Conservation (phyloP, 306 rosid species). For the Mimosa bimucronata region DNA sequence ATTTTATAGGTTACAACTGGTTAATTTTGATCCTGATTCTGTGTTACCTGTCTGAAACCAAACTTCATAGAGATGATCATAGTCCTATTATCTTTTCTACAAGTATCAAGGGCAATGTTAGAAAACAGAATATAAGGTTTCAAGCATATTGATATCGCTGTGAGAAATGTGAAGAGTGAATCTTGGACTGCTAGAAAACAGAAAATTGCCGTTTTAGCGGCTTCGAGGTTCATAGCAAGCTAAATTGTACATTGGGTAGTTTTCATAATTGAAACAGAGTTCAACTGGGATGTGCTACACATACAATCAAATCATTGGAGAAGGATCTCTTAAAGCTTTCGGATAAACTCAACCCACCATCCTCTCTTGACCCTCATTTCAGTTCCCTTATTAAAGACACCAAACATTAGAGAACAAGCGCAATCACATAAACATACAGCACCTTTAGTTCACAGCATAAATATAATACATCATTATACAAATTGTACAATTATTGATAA, state of each 20-base stretch:
- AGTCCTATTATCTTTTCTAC: neutral
- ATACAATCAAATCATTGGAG: neutral
- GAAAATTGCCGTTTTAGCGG: neutral
- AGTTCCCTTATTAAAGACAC: neutral
- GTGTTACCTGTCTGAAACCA: neutral
- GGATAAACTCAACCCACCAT: neutral
- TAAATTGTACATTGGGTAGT: neutral
- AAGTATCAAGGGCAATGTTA: neutral
- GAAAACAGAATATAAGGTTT: neutral
- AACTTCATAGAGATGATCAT: neutral
- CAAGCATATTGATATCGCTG: neutral
- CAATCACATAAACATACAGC: neutral
- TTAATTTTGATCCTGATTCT: neutral
- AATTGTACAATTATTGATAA: neutral
- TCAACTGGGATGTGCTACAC: neutral
- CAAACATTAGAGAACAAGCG: neutral
- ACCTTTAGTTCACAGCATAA: neutral
- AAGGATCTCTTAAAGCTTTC: neutral
- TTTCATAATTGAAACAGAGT: neutral
- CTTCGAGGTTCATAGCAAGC: neutral
- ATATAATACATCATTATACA: neutral
- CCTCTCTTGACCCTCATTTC: neutral
- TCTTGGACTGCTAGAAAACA: neutral
- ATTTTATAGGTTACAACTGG: neutral
- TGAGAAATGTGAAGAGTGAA: neutral